Evolutionary conservation across 495 filamentous ascomycete genomes (phyloP).

Genomic region (Niebla homalea): DNA sequence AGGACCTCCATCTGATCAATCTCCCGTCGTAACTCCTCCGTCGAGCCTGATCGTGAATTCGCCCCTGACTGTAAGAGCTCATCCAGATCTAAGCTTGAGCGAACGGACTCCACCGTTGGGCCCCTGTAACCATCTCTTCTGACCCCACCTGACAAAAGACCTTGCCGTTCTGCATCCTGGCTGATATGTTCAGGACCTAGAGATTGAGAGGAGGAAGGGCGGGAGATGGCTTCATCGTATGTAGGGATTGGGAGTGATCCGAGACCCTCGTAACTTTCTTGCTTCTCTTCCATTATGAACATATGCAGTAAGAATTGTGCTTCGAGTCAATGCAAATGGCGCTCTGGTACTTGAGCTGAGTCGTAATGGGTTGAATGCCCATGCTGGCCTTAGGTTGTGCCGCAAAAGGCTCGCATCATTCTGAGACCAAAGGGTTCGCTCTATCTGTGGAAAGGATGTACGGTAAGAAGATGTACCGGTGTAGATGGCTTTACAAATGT

Average conservation of each 20-base stretch:
- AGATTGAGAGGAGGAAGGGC: slow-evolving; percentile 48
- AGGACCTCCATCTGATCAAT: slow-evolving; percentile 85
- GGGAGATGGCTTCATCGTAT: slow-evolving; percentile 80
- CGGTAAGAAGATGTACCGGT: no score
- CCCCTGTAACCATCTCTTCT: slow-evolving; percentile 45
- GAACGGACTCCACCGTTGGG: slow-evolving; percentile 61
- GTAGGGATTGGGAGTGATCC: slow-evolving; percentile 73
- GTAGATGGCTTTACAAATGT: no score
- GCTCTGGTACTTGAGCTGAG: no score
- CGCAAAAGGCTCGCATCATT: no score
- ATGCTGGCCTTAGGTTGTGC: no score
- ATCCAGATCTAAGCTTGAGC: slow-evolving; percentile 45
- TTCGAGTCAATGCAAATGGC: no score
- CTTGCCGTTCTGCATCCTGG: slow-evolving; percentile 50
- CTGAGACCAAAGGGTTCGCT: no score
- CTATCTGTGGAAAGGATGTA: no score
- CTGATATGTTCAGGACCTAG: slow-evolving; percentile 39
- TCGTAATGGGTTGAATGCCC: no score
- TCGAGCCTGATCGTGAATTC: slow-evolving; percentile 31
- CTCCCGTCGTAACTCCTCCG: slow-evolving; percentile 57
- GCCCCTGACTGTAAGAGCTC: slow-evolving; percentile 25
- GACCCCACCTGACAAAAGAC: slow-evolving; percentile 29
- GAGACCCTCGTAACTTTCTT: slow-evolving; percentile 31
- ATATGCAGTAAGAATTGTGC: background rate
- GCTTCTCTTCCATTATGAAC: slow-evolving; percentile 45